These are phyloP conservation scores for Acacia melanoxylon DNA, from an alignment of 306 rosid species.

Conservation along the genomic window DNA sequence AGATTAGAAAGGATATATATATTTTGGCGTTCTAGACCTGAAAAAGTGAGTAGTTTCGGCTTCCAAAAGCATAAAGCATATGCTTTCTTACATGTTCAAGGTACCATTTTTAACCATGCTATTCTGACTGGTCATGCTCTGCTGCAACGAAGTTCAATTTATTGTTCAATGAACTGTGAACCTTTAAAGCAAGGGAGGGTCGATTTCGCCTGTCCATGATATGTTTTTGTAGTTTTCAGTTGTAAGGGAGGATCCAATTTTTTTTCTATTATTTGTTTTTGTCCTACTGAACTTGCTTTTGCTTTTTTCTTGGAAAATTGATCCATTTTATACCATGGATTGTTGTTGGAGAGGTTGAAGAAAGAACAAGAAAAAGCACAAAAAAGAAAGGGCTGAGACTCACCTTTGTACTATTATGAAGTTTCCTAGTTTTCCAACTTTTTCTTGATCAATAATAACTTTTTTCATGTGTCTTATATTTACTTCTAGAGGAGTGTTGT, in stretches of 20 bases:
- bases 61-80: background rate
- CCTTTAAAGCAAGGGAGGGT: too few relatives aligned
- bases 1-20: background rate
- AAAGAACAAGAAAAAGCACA: slow-evolving; percentile 81
- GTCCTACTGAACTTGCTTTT: background rate
- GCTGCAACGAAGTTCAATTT: too few relatives aligned
- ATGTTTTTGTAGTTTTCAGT: too few relatives aligned
- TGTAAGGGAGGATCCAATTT: too few relatives aligned
- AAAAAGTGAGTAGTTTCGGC: background rate
- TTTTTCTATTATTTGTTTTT: too few relatives aligned
- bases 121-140: background rate
- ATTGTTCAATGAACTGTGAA: too few relatives aligned
- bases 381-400: slow-evolving; percentile 76
- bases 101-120: slow-evolving; percentile 35
- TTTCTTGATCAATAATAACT: slow-evolving; percentile 4
- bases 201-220: too few relatives aligned
- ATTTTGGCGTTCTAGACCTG: background rate
- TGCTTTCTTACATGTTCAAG: slow-evolving; percentile 47
- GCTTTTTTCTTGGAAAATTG: slow-evolving; percentile 12
- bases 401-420: slow-evolving; percentile 69
- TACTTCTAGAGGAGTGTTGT: background rate
- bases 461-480: background rate
- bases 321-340: slow-evolving; percentile 17
- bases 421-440: slow-evolving; percentile 41
- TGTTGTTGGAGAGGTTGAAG: slow-evolving; percentile 68